Evolutionary conservation across 2,329 filamentous ascomycete species (phyloP).

Genomic region (Monosporascus sp.): DNA sequence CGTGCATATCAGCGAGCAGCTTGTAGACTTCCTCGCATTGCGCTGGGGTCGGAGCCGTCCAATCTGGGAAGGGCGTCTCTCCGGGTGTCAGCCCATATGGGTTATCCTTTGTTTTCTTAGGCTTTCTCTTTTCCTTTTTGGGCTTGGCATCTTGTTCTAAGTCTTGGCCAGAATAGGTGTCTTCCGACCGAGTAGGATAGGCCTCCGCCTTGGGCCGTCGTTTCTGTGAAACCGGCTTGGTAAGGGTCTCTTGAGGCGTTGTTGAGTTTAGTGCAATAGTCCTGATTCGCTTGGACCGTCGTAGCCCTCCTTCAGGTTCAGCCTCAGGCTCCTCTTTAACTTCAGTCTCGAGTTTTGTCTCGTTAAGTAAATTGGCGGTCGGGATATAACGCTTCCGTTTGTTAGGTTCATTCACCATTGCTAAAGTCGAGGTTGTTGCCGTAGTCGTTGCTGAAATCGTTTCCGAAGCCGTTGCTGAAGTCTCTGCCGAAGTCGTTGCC

Average conservation of each 20-base stretch:
- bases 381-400: neutral
- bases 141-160: neutral
- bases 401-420: neutral
- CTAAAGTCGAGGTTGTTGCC: neutral
- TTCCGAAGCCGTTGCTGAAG: neutral
- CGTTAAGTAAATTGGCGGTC: neutral
- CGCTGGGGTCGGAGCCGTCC: conserved; percentile 57
- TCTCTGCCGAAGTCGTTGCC: neutral
- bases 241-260: neutral
- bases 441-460: neutral
- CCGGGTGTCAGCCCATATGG: conserved; percentile 52
- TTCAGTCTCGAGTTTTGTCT: too few species aligned
- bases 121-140: conserved; percentile 17
- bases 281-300: neutral
- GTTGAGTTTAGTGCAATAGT: neutral
- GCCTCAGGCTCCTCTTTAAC: neutral
- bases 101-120: conserved; percentile 29
- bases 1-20: conserved; percentile 62
- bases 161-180: neutral
- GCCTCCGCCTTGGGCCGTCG: conserved; percentile 2
- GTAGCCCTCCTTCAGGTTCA: neutral
- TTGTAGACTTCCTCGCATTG: conserved; percentile 66
- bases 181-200: too few species aligned
- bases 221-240: neutral
- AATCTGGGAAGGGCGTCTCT: conserved; percentile 63